Evolutionary conservation across 345 rosid genomes (phyloP).

Genomic region (Eucalyptus erythrocorys): DNA sequence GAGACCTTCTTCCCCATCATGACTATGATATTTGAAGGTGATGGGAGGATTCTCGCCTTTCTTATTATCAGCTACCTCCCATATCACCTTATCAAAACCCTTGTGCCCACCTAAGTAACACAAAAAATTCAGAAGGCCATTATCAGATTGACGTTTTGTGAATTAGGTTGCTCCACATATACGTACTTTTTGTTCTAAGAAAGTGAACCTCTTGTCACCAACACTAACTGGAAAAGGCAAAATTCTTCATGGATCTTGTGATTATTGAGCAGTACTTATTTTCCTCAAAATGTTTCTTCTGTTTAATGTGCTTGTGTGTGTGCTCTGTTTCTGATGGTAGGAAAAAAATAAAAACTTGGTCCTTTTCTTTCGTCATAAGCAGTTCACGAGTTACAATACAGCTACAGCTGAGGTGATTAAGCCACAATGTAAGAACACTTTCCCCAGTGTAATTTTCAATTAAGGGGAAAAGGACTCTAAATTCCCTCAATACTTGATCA

Average conservation of each 20-base stretch:
- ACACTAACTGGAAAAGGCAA: neutral
- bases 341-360: neutral
- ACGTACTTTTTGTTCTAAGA: neutral
- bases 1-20: constrained; percentile 85
- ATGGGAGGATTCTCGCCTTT: constrained; percentile 59
- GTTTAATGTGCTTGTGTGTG: neutral
- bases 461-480: neutral
- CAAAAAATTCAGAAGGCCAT: neutral
- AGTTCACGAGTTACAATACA: neutral
- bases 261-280: neutral
- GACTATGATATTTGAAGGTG: constrained; percentile 54
- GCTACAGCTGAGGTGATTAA: neutral
- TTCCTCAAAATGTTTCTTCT: neutral
- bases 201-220: neutral
- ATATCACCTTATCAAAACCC: constrained; percentile 73
- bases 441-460: neutral
- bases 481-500: neutral
- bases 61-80: constrained; percentile 63
- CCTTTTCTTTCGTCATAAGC: neutral
- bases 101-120: constrained; percentile 51
- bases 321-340: neutral
- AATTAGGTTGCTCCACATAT: neutral
- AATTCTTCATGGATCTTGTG: neutral
- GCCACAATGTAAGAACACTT: too few relatives aligned
- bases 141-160: neutral